These are phyloP conservation scores for Pseudogymnoascus sp. DNA, from an alignment of 2,329 filamentous ascomycete genomes.

Conservation along the genomic window DNA sequence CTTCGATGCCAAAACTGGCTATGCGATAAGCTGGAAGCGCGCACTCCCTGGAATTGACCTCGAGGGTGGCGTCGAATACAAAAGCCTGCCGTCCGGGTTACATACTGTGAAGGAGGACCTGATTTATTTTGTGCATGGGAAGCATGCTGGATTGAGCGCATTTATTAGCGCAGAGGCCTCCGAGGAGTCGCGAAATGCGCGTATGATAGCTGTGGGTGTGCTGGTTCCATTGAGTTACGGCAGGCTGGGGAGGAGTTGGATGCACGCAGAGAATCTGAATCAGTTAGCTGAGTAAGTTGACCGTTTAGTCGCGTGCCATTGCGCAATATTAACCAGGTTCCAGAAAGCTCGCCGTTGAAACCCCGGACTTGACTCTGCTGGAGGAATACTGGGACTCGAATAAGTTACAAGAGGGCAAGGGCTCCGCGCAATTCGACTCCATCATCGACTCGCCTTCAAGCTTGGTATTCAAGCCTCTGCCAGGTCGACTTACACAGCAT, in stretches of 20 bases:
- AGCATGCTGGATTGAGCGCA: slow-evolving; percentile 80
- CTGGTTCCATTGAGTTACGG: slow-evolving; percentile 81
- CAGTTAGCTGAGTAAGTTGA: slow-evolving; percentile 58
- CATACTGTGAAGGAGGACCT: slow-evolving; percentile 85
- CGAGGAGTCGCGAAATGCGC: slow-evolving; percentile 73
- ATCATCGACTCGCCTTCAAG: slow-evolving; percentile 31
- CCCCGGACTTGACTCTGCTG: slow-evolving; percentile 54
- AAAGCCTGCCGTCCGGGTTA: slow-evolving; percentile 85
- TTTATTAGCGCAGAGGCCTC: slow-evolving; percentile 80
- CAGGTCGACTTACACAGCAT: slow-evolving; percentile 24
- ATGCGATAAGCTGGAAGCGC: slow-evolving; percentile 83
- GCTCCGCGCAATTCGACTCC: slow-evolving; percentile 21
- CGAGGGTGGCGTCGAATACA: slow-evolving; percentile 89
- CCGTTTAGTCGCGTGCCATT: neutral
- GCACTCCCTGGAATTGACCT: slow-evolving; percentile 62
- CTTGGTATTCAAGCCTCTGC: slow-evolving; percentile 37
- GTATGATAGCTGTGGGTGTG: slow-evolving; percentile 86
- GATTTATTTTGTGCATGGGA: slow-evolving; percentile 85
- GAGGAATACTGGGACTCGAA: slow-evolving; percentile 74
- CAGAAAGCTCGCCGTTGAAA: slow-evolving; percentile 57
- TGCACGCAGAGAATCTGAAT: slow-evolving; percentile 71
- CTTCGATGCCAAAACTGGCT: slow-evolving; percentile 89
- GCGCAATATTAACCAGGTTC: slow-evolving; percentile 19
- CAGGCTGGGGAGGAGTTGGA: slow-evolving; percentile 79
- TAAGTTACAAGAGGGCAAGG: slow-evolving; percentile 29